Conservation (phyloP, 148 eudicot genomes). For the Camellia granthamiana region DNA sequence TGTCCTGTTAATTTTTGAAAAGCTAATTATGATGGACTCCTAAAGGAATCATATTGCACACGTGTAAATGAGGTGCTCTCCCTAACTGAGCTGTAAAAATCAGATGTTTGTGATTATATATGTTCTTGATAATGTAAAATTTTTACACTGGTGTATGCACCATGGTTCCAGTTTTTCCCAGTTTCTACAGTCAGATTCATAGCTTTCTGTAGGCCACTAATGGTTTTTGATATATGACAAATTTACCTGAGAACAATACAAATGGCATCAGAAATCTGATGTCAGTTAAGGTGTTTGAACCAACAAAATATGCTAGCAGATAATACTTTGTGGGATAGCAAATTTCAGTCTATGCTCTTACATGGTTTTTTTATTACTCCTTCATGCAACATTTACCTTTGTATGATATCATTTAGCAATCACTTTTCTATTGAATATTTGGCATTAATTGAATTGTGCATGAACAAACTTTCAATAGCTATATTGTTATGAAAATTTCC, state of each 20-base stretch:
- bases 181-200: neutral
- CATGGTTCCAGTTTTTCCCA: neutral
- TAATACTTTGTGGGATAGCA: neutral
- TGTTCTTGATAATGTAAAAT: neutral
- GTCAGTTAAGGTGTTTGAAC: neutral
- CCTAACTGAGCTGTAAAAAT: neutral
- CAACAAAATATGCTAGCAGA: neutral
- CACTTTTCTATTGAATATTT: neutral
- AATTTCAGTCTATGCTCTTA: neutral
- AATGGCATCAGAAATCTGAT: neutral
- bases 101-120: neutral
- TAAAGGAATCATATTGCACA: neutral
- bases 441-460: neutral
- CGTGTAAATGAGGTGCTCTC: neutral
- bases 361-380: neutral
- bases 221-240: neutral
- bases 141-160: neutral
- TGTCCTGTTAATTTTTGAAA: neutral
- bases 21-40: neutral
- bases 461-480: neutral
- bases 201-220: neutral
- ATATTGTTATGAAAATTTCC: neutral
- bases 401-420: neutral
- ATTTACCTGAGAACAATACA: neutral
- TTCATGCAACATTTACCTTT: neutral